phyloP scores from a whole-genome alignment of 2,329 filamentous ascomycete genomes.

The Aureobasidium subglaciale region DNA sequence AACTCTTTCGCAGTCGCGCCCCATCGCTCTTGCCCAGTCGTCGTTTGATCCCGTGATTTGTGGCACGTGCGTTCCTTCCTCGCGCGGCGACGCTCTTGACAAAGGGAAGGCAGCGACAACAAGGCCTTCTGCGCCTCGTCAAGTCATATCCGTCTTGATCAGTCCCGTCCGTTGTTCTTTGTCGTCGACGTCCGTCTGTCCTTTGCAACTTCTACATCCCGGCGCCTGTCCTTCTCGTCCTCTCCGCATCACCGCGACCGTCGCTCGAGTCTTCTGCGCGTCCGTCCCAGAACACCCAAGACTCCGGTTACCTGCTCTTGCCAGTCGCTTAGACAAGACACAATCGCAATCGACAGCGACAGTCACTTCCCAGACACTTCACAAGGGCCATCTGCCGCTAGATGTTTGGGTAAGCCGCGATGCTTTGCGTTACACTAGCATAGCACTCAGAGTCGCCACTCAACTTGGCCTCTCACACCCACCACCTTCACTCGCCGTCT shows the following conservation, averaged over 20 bases:
- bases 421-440: constrained; percentile 12
- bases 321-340: neutral
- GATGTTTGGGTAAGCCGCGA: constrained; percentile 15
- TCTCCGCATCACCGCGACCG: neutral
- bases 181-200: neutral
- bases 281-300: neutral
- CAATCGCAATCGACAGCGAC: neutral
- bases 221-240: neutral
- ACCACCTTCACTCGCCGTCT: constrained; percentile 17
- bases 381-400: constrained; percentile 12
- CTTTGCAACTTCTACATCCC: neutral
- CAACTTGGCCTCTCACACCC: constrained; percentile 18
- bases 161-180: neutral
- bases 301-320: neutral
- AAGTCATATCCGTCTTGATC: neutral
- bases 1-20: constrained; percentile 6
- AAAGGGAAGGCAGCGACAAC: neutral
- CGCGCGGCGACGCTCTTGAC: neutral
- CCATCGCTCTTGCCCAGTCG: neutral
- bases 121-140: neutral
- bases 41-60: neutral
- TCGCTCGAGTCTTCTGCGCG: neutral
- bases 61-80: neutral
- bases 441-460: constrained; percentile 6
- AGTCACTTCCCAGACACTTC: constrained; percentile 13